Conservation (phyloP, 441 rosid genomes). For the Capsella rubella region DNA sequence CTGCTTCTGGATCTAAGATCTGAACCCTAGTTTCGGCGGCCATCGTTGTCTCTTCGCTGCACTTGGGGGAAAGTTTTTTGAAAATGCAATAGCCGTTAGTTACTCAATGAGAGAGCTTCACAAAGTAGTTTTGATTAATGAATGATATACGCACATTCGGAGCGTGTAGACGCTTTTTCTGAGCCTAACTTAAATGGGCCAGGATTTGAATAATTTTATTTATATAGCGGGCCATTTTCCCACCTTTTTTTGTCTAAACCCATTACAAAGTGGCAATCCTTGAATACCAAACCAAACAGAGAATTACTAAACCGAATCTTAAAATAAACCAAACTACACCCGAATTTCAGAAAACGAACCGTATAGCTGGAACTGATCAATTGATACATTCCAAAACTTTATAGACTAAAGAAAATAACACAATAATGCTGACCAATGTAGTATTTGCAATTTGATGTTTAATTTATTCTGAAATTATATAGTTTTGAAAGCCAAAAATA, state of each 20-base stretch:
- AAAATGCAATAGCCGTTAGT: slow-evolving; percentile 43
- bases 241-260: neutral
- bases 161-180: slow-evolving; percentile 20
- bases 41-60: slow-evolving; percentile 38
- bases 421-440: too few species aligned
- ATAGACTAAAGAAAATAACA: too few species aligned
- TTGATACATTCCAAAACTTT: too few species aligned
- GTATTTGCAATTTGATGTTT: too few species aligned
- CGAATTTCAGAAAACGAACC: too few species aligned
- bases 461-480: too few species aligned
- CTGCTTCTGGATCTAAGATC: slow-evolving; percentile 75
- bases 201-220: neutral
- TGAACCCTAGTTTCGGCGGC: slow-evolving; percentile 48
- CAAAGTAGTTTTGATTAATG: neutral
- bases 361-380: too few species aligned
- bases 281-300: neutral
- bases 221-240: neutral
- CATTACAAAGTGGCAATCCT: neutral
- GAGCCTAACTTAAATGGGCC: slow-evolving; percentile 23
- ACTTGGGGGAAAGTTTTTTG: slow-evolving; percentile 5
- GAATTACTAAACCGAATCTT: neutral
- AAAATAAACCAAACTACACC: neutral
- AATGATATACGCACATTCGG: slow-evolving; percentile 13
- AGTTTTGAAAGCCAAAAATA: too few species aligned
- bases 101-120: slow-evolving; percentile 5